phyloP scores from a whole-genome alignment of 768 basidiomycete species.

The Chalciporus piperatus region DNA sequence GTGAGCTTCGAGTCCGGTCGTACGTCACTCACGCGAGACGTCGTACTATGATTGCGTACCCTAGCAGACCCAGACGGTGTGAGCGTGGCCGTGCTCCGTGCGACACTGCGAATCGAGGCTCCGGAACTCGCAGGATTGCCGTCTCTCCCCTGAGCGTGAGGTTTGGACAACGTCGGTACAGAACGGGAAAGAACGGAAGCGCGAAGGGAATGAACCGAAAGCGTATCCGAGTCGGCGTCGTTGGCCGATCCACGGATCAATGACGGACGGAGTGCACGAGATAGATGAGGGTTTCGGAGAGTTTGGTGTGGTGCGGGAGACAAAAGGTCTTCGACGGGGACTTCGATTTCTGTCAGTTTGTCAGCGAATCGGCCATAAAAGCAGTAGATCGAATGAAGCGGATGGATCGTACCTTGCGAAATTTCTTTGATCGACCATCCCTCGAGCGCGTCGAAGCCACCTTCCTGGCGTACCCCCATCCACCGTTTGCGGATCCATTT shows the following conservation, averaged over 20 bases:
- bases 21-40: conserved; percentile 31
- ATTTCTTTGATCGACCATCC: conserved; percentile 90
- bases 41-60: conserved; percentile 26
- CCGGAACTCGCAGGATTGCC: conserved; percentile 26
- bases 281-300: conserved; percentile 25
- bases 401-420: conserved; percentile 26
- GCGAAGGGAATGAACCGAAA: conserved; percentile 47
- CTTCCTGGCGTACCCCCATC: conserved; percentile 67
- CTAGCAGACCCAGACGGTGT: conserved; percentile 15
- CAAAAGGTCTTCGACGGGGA: conserved; percentile 71
- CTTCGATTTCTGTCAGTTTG: conserved; percentile 65
- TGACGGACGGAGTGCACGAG: conserved; percentile 27
- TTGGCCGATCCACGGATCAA: conserved; percentile 21
- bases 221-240: conserved; percentile 38
- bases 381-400: neutral
- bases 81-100: conserved; percentile 38
- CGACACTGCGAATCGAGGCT: conserved; percentile 45
- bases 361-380: neutral
- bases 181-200: conserved; percentile 40
- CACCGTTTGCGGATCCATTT: conserved; percentile 77
- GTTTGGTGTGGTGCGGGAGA: conserved; percentile 38
- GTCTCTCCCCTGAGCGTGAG: conserved; percentile 22
- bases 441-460: conserved; percentile 83
- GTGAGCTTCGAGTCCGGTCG: conserved; percentile 75
- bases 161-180: conserved; percentile 19